Base-by-base conservation (phyloP, 1,284 basidiomycete genomes). In the Microbotryomycetes sp. region DNA sequence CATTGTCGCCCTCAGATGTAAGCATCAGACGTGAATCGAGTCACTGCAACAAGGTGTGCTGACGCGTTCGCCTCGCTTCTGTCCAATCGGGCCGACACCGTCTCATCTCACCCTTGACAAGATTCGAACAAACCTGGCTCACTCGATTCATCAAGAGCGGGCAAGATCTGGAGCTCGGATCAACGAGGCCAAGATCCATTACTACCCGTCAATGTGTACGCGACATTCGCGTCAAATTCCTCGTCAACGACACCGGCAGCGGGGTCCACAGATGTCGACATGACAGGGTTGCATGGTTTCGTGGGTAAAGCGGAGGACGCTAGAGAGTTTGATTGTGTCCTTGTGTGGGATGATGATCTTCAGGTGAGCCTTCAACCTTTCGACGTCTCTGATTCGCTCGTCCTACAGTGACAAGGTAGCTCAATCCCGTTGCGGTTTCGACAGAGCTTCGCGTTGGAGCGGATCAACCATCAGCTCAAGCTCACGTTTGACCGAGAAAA, bases 301-400 rank as follows among this genome's bases (percentile, higher is more conserved):
- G 19, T 52, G 5, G 58, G 52, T 22, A 15, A 49, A 47, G n/a
- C 42, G 22, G 29, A 42, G 7, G 7, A 25, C 26, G 29, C 58
- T 4, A 60, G 49, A 26, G 52, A 47, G 19, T 45, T 60, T 47
- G 58, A 60, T 4, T 60, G 58, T 51, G 53, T 60, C 23, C 46
- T 60, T 4, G 28, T 60, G 25, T 60, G 58, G 58, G 58, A 60
- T 45, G 58, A 60, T n/a, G 29, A 49, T 12, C 16, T 42, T 3
- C 58, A 60, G 58, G 58, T 60, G 19, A 26, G 58, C 16, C n/a
- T n/a, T n/a, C n/a, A n/a, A n/a, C n/a, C n/a, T n/a, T n/a, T n/a
- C n/a, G n/a, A n/a, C n/a, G n/a, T n/a, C n/a, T n/a, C n/a, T n/a
- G n/a, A n/a, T n/a, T n/a, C n/a, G n/a, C n/a, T n/a, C n/a, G n/a